Conservation (phyloP, 208 protist species). For the Porcisia hertigi region DNA sequence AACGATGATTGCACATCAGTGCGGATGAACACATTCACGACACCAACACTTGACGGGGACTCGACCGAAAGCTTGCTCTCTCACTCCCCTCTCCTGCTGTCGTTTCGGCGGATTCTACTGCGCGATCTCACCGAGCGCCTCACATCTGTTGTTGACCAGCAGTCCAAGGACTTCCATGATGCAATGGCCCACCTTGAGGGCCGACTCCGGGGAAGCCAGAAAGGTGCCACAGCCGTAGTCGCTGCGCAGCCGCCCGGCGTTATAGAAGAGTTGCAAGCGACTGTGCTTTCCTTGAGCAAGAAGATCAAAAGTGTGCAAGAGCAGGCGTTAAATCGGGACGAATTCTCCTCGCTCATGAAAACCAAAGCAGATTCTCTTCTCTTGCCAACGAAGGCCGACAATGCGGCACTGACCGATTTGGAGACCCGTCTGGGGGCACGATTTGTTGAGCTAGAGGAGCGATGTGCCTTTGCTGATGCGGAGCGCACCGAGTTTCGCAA, state of each 20-base stretch:
- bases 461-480: conserved; percentile 72
- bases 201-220: conserved; percentile 24
- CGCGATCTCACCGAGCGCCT: conserved; percentile 71
- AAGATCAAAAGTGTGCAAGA: conserved; percentile 53
- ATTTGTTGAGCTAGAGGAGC: conserved; percentile 72
- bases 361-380: conserved; percentile 58
- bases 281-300: conserved; percentile 23
- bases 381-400: conserved; percentile 59
- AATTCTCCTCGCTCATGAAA: conserved; percentile 48
- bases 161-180: conserved; percentile 57
- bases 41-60: conserved; percentile 9
- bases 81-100: conserved; percentile 67
- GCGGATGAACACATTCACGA: not conserved
- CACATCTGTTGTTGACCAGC: conserved; percentile 41
- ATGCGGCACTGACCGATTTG: conserved; percentile 49
- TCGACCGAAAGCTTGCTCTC: conserved; percentile 45
- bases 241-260: conserved; percentile 1
- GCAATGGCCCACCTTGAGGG: conserved; percentile 41
- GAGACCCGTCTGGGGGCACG: conserved; percentile 53
- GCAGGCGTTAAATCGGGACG: conserved; percentile 47
- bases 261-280: conserved; percentile 15
- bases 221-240: conserved; percentile 8
- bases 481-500: conserved; percentile 73
- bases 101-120: conserved; percentile 67
- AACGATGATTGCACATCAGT: not conserved